phyloP scores from a whole-genome alignment of 768 basidiomycete genomes.

The Pisolithus microcarpus region DNA sequence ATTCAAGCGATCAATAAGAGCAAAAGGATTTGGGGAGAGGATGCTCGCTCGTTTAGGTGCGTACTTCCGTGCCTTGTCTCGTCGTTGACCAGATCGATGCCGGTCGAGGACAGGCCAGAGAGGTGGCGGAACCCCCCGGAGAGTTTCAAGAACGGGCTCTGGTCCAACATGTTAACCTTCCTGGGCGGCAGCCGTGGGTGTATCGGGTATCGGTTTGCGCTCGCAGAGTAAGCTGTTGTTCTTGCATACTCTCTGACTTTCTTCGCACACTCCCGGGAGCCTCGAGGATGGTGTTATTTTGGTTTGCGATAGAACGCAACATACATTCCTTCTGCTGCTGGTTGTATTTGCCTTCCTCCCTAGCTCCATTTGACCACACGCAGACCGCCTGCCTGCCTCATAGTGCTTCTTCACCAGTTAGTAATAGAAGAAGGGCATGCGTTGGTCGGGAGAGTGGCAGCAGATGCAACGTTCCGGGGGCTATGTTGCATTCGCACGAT shows the following conservation, averaged over 20 bases:
- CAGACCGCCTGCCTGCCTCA: not conserved
- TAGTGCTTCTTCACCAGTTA: not conserved
- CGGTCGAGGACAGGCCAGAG: conserved; percentile 38
- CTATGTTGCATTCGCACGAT: too few relatives aligned
- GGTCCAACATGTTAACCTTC: conserved; percentile 49
- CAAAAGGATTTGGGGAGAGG: conserved; percentile 52
- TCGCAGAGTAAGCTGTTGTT: conserved; percentile 46
- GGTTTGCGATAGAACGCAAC: not conserved
- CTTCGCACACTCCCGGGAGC: conserved; percentile 9
- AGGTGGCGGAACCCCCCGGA: conserved; percentile 40
- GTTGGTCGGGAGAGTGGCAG: too few relatives aligned
- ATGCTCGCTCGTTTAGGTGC: conserved; percentile 55
- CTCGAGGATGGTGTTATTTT: conserved; percentile 8
- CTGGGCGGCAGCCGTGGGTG: conserved; percentile 53
- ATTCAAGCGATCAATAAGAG: conserved; percentile 55
- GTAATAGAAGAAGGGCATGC: too few relatives aligned
- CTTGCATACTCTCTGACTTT: conserved; percentile 2
- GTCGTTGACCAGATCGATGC: conserved; percentile 17
- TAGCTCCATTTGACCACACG: not conserved
- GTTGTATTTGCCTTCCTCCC: not conserved
- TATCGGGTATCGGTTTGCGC: conserved; percentile 55
- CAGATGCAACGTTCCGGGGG: too few relatives aligned
- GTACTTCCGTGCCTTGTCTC: conserved; percentile 12
- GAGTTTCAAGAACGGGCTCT: conserved; percentile 39
- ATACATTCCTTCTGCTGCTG: not conserved